These are phyloP conservation scores for Syncephalis plumigaleata DNA, from an alignment of 371 early-diverging fungal genomes.

Conservation along the genomic window DNA sequence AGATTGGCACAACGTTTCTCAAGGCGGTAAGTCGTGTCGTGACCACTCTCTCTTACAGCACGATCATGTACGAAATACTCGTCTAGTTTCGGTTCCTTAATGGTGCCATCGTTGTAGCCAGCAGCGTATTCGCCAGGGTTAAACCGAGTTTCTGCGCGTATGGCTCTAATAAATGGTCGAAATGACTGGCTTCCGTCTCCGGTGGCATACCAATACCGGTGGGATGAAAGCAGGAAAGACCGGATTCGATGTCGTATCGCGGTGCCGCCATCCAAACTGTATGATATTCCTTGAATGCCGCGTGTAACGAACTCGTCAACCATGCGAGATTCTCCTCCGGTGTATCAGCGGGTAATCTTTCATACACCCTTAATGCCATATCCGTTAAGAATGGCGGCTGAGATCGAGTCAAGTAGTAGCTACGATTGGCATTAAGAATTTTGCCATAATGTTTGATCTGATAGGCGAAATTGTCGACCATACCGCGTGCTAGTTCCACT, in stretches of 20 bases:
- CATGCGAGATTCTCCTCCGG: conserved; percentile 46
- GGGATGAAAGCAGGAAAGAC: conserved; percentile 69
- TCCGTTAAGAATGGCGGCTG: conserved; percentile 97
- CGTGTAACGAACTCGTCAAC: conserved; percentile 52
- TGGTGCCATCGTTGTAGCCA: conserved; percentile 39
- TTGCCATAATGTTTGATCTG: conserved; percentile 94
- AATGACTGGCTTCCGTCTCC: conserved; percentile 90
- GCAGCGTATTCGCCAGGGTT: conserved; percentile 46
- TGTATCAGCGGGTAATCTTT: conserved; percentile 24
- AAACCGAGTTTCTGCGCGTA: conserved; percentile 54
- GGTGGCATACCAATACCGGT: conserved; percentile 92
- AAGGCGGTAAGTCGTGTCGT: conserved; percentile 90
- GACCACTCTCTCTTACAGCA: conserved; percentile 92
- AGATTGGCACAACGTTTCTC: conserved; percentile 83
- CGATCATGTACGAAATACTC: conserved; percentile 92
- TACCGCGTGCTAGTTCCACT: conserved; percentile 65
- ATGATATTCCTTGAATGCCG: conserved; percentile 83
- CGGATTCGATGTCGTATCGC: conserved; percentile 54
- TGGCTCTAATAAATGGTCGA: conserved; percentile 75
- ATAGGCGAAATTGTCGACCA: conserved; percentile 94
- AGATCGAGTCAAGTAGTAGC: conserved; percentile 88
- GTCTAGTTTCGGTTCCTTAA: conserved; percentile 73
- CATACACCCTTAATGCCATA: conserved; percentile 77
- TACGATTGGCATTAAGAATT: conserved; percentile 93
- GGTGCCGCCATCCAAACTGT: conserved; percentile 79